Evolutionary conservation across 306 rosid genomes (phyloP).

Genomic region (Cucumis cinereus): DNA sequence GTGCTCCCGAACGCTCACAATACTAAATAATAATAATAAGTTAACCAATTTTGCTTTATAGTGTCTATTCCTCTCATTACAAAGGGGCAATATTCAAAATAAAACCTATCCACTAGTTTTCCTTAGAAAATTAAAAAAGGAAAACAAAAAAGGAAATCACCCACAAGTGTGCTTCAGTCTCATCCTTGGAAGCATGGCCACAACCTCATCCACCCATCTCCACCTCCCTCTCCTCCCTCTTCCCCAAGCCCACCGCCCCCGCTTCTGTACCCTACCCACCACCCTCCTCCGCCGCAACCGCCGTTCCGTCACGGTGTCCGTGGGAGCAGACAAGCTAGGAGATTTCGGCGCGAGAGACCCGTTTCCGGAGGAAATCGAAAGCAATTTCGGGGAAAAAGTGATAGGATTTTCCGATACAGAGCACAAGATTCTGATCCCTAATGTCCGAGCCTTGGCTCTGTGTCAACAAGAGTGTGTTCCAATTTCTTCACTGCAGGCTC

Average conservation of each 20-base stretch:
- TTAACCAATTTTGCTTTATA: no score
- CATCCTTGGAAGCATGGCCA: slow-evolving; percentile 4
- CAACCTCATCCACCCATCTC: not conserved
- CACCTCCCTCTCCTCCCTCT: slow-evolving; percentile 1
- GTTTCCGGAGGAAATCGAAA: slow-evolving; percentile 72
- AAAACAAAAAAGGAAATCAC: not conserved
- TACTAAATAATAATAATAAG: no score
- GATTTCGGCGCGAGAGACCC: slow-evolving; percentile 92
- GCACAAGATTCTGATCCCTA: slow-evolving; percentile 86
- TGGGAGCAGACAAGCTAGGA: slow-evolving; percentile 20
- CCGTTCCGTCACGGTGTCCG: not conserved
- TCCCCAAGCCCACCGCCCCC: not conserved
- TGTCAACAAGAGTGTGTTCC: slow-evolving; percentile 44
- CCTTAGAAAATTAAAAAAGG: not conserved
- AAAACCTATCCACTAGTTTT: not conserved
- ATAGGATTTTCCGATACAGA: slow-evolving; percentile 41
- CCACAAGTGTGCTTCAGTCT: not conserved
- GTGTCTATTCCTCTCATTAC: no score
- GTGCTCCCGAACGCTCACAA: no score
- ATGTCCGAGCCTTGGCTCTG: slow-evolving; percentile 47
- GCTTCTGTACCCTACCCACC: not conserved
- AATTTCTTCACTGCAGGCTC: slow-evolving; percentile 37
- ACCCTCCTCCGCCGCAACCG: not conserved
- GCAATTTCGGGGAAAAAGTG: slow-evolving; percentile 67
- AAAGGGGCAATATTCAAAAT: no score